Evolutionary conservation across 225 moss, liverwort and hornwort species (phyloP).

Genomic region (Sphagnum contortum): DNA sequence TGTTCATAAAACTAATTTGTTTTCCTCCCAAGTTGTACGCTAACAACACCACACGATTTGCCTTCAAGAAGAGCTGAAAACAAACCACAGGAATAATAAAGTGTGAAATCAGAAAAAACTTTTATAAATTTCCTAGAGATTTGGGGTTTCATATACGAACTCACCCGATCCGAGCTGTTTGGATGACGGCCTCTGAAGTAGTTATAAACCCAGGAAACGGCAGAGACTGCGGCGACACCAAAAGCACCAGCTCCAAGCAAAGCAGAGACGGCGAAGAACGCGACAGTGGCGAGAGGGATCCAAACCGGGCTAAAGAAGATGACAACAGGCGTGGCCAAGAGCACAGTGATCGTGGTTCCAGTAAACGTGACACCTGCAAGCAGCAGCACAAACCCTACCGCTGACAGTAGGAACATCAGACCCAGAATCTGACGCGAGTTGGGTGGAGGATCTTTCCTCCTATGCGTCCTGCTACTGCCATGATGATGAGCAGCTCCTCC

Average conservation of each 20-base stretch:
- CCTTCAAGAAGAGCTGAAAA: too few relatives aligned
- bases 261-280: conserved; percentile 25
- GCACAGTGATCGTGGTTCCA: conserved; percentile 32
- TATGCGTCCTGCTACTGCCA: too few relatives aligned
- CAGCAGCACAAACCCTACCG: conserved; percentile 22
- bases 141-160: too few relatives aligned
- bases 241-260: conserved; percentile 39
- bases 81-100: too few relatives aligned
- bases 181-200: conserved; percentile 68
- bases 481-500: too few relatives aligned
- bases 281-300: conserved; percentile 44
- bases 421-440: conserved; percentile 55
- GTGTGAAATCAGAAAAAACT: too few relatives aligned
- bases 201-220: conserved; percentile 47
- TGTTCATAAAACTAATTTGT: too few relatives aligned
- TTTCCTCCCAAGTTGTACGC: too few relatives aligned
- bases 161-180: conserved; percentile 54
- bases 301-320: conserved; percentile 67
- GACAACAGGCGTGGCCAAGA: conserved; percentile 44
- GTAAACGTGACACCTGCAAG: conserved; percentile 41
- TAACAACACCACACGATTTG: too few relatives aligned
- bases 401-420: conserved; percentile 34
- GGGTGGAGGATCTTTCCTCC: conserved; percentile 7
- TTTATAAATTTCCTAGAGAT: too few relatives aligned
- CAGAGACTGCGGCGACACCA: conserved; percentile 22